Percentiles rank a stretch among this genome's conserved stretches.
Conservation (phyloP, 2,329 filamentous ascomycete genomes). For the Eurotiales sp. region DNA sequence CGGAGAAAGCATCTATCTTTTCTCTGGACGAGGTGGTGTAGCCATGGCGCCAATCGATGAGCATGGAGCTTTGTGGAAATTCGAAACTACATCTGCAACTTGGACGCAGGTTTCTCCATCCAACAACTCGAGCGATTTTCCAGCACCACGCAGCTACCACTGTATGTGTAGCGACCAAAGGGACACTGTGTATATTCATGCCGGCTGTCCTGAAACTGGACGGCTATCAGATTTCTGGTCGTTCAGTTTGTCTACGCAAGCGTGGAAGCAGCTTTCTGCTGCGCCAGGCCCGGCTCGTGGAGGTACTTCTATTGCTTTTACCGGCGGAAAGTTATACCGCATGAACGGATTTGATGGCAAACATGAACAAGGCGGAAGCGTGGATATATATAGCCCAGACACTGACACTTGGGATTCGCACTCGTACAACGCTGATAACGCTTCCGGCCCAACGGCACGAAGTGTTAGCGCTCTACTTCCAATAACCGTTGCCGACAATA, state of each 20-base stretch:
- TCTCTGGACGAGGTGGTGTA: slow-evolving; percentile 70
- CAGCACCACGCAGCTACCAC: slow-evolving; percentile 69
- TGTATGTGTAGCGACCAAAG: slow-evolving; percentile 55
- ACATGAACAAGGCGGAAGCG: slow-evolving; percentile 63
- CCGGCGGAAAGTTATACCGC: slow-evolving; percentile 64
- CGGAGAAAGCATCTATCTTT: slow-evolving; percentile 69
- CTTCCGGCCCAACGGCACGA: slow-evolving; percentile 44
- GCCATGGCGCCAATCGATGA: slow-evolving; percentile 72
- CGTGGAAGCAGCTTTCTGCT: slow-evolving; percentile 65
- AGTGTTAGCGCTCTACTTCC: slow-evolving; percentile 50
- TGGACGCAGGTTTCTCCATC: slow-evolving; percentile 65
- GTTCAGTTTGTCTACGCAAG: slow-evolving; percentile 61
- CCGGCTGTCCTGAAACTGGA: slow-evolving; percentile 64
- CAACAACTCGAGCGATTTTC: slow-evolving; percentile 40
- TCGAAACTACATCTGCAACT: slow-evolving; percentile 58
- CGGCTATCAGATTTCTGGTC: slow-evolving; percentile 71
- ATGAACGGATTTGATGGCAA: slow-evolving; percentile 77
- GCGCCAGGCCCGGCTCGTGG: slow-evolving; percentile 66
- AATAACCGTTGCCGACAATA: slow-evolving; percentile 31
- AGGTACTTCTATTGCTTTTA: slow-evolving; percentile 64
- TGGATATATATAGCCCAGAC: slow-evolving; percentile 58
- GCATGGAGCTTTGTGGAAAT: slow-evolving; percentile 70
- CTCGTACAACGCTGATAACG: slow-evolving; percentile 38
- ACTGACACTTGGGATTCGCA: slow-evolving; percentile 38
- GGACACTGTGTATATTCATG: slow-evolving; percentile 71